Evolutionary conservation across 345 rosid genomes (phyloP), one percentile per base, ranked within the genome.

Genomic region (Dovyalis caffra): DNA sequence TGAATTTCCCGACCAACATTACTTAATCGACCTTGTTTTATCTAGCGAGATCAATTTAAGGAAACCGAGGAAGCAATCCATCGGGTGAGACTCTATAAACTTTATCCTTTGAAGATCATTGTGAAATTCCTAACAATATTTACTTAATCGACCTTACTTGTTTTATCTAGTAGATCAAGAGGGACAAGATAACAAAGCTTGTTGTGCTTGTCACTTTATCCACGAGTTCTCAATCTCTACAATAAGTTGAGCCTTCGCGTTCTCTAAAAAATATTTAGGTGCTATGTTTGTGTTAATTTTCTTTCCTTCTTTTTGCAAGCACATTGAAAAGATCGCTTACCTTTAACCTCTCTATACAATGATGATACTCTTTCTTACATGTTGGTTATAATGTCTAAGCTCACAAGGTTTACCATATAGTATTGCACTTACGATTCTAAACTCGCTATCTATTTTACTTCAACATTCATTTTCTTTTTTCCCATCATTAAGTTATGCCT

Each of bases 121-220:
- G 28, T 61, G 73, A 63, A 58, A 18, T 58, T 68, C 18, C 18
- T 32, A 26, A 15, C 12, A 15, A 23, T 0, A 3, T 29, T 4
- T 23, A 29, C 37, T 20, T 56, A 21, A 18, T 8, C 1, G 5
- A 26, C 21, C 16, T 38, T 61, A 49, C 56, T 11, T 26, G 18
- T 78, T 80, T 6, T 33, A 2, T 77, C 61, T 28, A 35, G 73
- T 85, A 93, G 97, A 91, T 95, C 70, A 93, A 88, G 87, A 85
- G 73, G 79, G 99, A 95, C 74, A 78, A 74, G 72, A 90, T 93
- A 69, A 88, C 97, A 49, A 91, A 84, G 82, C 99, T 93, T 71
- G 97, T 95, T 70, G 91, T 95, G 75, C 91, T n/a, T 95, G 72
- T 98, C 99, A 3, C 86, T 95, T n/a, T 95, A 93, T 83, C 99